phyloP scores from a whole-genome alignment of 2,329 filamentous ascomycete species.

The Claviceps purpurea region DNA sequence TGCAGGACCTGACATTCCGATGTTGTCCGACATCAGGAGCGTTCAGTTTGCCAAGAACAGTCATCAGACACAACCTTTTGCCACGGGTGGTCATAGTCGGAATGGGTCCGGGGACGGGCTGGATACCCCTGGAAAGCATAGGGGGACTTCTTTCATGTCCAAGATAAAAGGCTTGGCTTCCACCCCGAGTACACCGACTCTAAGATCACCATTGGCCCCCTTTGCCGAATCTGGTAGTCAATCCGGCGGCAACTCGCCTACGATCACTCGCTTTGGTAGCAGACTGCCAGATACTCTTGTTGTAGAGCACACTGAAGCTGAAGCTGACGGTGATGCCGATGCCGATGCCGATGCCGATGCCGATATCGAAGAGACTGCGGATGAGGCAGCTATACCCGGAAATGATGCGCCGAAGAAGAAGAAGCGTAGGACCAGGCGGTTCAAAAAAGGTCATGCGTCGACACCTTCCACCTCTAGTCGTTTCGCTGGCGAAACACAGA shows the following conservation, averaged over 20 bases:
- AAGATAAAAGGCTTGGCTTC: conserved; percentile 63
- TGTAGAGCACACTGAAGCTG: conserved; percentile 26
- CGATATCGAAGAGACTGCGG: conserved; percentile 50
- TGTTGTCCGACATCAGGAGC: conserved; percentile 32
- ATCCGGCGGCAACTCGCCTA: conserved; percentile 36
- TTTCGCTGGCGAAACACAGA: conserved; percentile 27
- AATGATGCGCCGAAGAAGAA: conserved; percentile 29
- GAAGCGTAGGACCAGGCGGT: conserved; percentile 49
- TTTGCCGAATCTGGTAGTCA: conserved; percentile 21
- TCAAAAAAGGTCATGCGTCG: conserved; percentile 42
- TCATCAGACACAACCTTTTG: conserved; percentile 29
- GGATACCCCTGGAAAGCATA: conserved; percentile 45
- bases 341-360: conserved; percentile 13
- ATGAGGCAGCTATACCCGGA: conserved; percentile 47
- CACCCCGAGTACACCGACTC: conserved; percentile 31
- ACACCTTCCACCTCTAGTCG: conserved; percentile 52
- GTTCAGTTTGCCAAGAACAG: conserved; percentile 61
- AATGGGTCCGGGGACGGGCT: conserved; percentile 54
- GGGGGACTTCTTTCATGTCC: conserved; percentile 57
- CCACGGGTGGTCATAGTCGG: conserved; percentile 35
- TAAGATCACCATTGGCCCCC: conserved; percentile 24
- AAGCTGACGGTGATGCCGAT: conserved; percentile 20
- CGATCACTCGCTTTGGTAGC: conserved; percentile 27
- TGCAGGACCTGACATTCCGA: neutral
- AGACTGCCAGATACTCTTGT: conserved; percentile 40